phyloP scores from a whole-genome alignment of 1,284 basidiomycete species.

The Ustilago trichophora region DNA sequence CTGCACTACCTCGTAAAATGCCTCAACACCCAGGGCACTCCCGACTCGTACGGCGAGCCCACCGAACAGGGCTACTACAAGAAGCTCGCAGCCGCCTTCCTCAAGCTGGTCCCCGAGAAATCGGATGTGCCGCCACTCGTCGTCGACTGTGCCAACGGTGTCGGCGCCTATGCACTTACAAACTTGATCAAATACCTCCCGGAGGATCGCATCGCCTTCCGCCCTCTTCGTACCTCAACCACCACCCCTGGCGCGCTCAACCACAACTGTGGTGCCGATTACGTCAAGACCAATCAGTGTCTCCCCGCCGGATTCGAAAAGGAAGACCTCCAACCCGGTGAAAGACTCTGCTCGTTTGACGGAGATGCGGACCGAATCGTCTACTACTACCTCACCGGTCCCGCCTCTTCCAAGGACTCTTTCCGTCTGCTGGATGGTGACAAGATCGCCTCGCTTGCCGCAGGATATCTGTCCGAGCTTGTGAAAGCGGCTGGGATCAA shows the following conservation, averaged over 20 bases:
- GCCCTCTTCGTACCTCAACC: constrained; percentile 62
- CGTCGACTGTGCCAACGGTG: constrained; percentile 97
- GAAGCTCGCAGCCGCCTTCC: constrained; percentile 87
- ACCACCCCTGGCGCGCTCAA: constrained; percentile 82
- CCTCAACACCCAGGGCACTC: constrained; percentile 81
- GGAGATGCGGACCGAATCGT: constrained; percentile 98
- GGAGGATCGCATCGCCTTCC: constrained; percentile 45
- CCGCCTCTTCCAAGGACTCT: constrained; percentile 72
- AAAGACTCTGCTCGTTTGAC: constrained; percentile 90
- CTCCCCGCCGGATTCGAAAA: constrained; percentile 60
- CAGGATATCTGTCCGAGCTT: constrained; percentile 90
- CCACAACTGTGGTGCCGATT: constrained; percentile 88
- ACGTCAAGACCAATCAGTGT: constrained; percentile 80
- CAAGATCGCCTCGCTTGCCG: constrained; percentile 94
- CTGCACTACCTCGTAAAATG: constrained; percentile 93
- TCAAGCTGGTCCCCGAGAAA: constrained; percentile 74
- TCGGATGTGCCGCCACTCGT: constrained; percentile 71
- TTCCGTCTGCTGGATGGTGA: constrained; percentile 98
- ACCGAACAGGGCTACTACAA: constrained; percentile 85
- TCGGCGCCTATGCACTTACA: constrained; percentile 74
- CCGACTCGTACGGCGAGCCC: constrained; percentile 80
- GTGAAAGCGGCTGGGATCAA: constrained; percentile 70
- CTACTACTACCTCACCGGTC: constrained; percentile 77
- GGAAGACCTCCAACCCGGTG: constrained; percentile 68
- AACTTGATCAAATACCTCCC: constrained; percentile 58